These are phyloP conservation scores for Boletellus deceptivus DNA, from an alignment of 1,284 basidiomycete genomes.

Conservation along the genomic window DNA sequence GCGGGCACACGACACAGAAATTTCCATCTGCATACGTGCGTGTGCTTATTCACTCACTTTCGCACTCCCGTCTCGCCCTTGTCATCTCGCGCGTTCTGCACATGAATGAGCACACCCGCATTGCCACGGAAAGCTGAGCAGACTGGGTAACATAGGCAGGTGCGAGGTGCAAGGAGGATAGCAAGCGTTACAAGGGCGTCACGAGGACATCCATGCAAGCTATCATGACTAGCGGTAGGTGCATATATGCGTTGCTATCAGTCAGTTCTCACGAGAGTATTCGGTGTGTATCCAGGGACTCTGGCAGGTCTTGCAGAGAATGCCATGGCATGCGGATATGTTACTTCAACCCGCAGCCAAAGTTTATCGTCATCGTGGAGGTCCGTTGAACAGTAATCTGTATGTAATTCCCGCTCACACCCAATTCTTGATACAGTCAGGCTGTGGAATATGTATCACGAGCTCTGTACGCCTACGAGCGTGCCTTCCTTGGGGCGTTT, in stretches of 20 bases:
- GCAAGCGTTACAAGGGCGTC: constrained; percentile 75
- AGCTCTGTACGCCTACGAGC: constrained; percentile 86
- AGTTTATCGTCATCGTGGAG: constrained; percentile 81
- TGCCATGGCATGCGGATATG: constrained; percentile 89
- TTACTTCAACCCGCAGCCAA: constrained; percentile 85
- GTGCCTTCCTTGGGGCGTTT: constrained; percentile 81
- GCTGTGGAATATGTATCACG: constrained; percentile 85
- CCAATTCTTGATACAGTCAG: constrained; percentile 55
- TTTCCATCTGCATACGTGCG: too few relatives aligned
- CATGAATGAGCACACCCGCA: too few relatives aligned
- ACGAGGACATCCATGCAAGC: constrained; percentile 79
- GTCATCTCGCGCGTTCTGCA: too few relatives aligned
- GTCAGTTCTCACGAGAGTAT: constrained; percentile 1
- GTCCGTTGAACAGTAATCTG: constrained; percentile 37
- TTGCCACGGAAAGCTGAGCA: too few relatives aligned
- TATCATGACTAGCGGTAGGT: constrained; percentile 76
- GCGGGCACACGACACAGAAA: too few relatives aligned
- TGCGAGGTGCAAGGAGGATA: too few relatives aligned
- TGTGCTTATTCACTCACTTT: too few relatives aligned
- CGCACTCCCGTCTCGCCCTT: too few relatives aligned
- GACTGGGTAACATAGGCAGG: too few relatives aligned
- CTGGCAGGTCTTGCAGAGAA: constrained; percentile 53
- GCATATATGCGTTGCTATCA: not conserved
- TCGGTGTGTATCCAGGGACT: constrained; percentile 60
- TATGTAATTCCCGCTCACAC: not conserved